Evolutionary conservation across 2,329 filamentous ascomycete species (phyloP).

Genomic region (Zymoseptoria ardabiliae): DNA sequence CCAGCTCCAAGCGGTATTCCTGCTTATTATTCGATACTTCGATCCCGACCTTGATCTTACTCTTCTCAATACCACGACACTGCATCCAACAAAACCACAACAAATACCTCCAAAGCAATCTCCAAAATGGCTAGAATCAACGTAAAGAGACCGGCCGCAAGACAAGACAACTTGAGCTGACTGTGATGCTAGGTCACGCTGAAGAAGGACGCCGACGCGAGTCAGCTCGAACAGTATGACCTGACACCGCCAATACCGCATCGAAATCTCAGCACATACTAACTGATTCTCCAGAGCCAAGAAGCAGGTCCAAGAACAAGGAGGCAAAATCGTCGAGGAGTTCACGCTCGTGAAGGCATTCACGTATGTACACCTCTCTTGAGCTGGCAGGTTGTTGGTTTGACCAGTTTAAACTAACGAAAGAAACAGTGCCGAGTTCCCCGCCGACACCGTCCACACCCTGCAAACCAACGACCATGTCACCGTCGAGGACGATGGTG

Average conservation of each 20-base stretch:
- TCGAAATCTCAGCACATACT: background rate
- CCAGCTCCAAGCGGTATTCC: background rate
- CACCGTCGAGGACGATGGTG: conserved; percentile 68
- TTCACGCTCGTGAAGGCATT: conserved; percentile 88
- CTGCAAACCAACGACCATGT: conserved; percentile 65
- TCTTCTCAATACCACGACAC: background rate
- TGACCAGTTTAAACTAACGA: background rate
- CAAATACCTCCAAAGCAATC: background rate
- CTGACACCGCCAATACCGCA: background rate
- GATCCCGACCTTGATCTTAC: background rate
- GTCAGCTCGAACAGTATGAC: conserved; percentile 62
- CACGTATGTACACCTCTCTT: conserved; percentile 56
- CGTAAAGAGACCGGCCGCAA: conserved; percentile 10
- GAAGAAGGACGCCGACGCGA: conserved; percentile 57
- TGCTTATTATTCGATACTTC: background rate
- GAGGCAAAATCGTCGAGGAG: conserved; percentile 76
- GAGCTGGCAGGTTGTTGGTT: background rate
- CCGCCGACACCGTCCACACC: conserved; percentile 57
- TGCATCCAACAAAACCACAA: background rate
- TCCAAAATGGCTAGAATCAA: conserved; percentile 25
- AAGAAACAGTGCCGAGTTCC: conserved; percentile 60
- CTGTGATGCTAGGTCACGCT: conserved; percentile 62
- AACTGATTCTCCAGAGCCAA: conserved; percentile 54
- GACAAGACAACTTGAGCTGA: conserved; percentile 3
- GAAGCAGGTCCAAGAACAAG: conserved; percentile 64